Evolutionary conservation across 2,329 filamentous ascomycete genomes (phyloP).

Genomic region (Ascochyta clinopodiicola): DNA sequence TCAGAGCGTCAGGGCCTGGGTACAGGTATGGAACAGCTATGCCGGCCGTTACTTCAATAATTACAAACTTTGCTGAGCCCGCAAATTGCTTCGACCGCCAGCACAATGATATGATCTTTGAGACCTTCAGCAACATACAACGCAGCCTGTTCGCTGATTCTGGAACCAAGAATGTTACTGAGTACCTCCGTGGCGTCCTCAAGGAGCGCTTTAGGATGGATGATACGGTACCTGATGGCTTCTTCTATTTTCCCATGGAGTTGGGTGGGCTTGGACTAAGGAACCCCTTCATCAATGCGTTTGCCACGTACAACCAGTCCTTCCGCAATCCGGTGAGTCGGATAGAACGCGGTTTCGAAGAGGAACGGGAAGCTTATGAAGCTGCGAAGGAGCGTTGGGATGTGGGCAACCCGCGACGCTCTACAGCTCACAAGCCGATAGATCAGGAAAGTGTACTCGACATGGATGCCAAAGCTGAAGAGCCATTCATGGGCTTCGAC

Average conservation of each 20-base stretch:
- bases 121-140: conserved; percentile 61
- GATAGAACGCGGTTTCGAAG: conserved; percentile 29
- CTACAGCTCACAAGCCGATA: conserved; percentile 9
- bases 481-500: conserved; percentile 54
- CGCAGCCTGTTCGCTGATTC: conserved; percentile 54
- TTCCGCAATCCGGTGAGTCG: conserved; percentile 15
- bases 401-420: conserved; percentile 15
- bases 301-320: conserved; percentile 46
- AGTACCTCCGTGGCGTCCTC: conserved; percentile 56
- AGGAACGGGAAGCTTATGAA: conserved; percentile 47
- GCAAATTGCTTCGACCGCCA: conserved; percentile 61
- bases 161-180: conserved; percentile 54
- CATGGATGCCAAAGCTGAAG: conserved; percentile 38
- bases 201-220: conserved; percentile 48
- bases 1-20: conserved; percentile 64
- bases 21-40: conserved; percentile 67
- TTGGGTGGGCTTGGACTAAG: conserved; percentile 56
- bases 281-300: conserved; percentile 55
- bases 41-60: conserved; percentile 63
- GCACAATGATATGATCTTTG: conserved; percentile 63
- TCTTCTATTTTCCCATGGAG: conserved; percentile 56
- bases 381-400: conserved; percentile 39
- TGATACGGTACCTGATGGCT: conserved; percentile 52
- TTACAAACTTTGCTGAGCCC: conserved; percentile 63
- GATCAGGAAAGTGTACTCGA: background rate